Evolutionary conservation across 768 basidiomycete species (phyloP), one percentile per base, ranked within the genome.

Genomic region (Lentinula sp.): DNA sequence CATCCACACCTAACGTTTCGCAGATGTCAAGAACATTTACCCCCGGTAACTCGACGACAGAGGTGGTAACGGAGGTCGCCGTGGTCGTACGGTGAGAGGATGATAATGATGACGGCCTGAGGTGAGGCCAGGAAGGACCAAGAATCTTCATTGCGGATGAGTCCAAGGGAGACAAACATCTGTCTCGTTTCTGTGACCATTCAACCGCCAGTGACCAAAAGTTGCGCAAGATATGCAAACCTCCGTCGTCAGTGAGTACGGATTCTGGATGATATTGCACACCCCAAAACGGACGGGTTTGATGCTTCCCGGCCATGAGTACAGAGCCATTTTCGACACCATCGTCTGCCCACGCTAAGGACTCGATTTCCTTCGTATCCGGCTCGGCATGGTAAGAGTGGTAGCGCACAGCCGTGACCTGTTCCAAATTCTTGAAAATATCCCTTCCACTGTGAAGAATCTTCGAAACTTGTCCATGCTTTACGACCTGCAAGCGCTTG

Each of bases 211-310:
- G 75, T 23, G 71, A 70, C 89, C 89, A 93, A 68, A 93, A 93
- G 70, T 91, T 93, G 21, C 70, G 71, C 60, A 93, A 64, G 15
- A 91, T 83, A 60, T 86, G 80, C n/a, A 80, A 66, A 1, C 91
- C 91, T 5, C 87, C 88, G 2, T 80, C 82, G 46, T 77, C 74
- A 2, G 91, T 93, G 65, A 88, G 80, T 3, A 89, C 83, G 4
- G 91, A 93, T 69, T 93, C 92, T 5, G 92, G 92, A 69, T 94
- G 92, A 69, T 93, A 94, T 68, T 94, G 92, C 23, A 94, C 92
- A 3, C 88, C 91, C 87, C 89, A 93, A 67, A 91, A 90, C 4
- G 92, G 91, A 62, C 78, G 80, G 23, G 65, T 71, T 54, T 64
- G 76, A 69, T 94, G 92, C 64, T 79, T 81, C 31, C 82, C 73